A percentile compares a stretch with the other conserved stretches of the same genome.
Evolutionary conservation across 352 stramenopile genomes (phyloP).

Genomic region (Pythium insidiosum): DNA sequence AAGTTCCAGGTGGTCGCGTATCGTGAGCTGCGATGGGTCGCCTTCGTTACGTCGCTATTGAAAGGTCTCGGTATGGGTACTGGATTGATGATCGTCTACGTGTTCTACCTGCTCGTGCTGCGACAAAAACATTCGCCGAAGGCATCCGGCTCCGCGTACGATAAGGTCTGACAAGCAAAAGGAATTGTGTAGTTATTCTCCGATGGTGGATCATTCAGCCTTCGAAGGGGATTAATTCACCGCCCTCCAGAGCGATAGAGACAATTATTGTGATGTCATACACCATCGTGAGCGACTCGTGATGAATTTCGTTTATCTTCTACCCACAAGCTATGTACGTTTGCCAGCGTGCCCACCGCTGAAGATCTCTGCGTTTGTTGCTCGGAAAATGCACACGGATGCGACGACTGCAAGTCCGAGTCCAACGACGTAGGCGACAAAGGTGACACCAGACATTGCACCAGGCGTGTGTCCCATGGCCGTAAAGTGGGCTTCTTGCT

Average conservation of each 20-base stretch:
- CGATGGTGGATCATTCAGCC: not conserved
- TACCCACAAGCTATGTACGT: too few relatives aligned
- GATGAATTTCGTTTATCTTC: too few relatives aligned
- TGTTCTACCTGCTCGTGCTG: conserved; percentile 71
- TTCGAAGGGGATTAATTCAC: too few relatives aligned
- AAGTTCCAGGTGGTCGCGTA: conserved; percentile 81
- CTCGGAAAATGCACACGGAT: conserved; percentile 52
- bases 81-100: conserved; percentile 76
- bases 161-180: conserved; percentile 54
- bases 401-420: conserved; percentile 35
- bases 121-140: conserved; percentile 34
- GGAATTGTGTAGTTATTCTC: conserved; percentile 1
- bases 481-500: conserved; percentile 16
- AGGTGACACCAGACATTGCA: not conserved
- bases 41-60: conserved; percentile 74
- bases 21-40: conserved; percentile 70
- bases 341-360: not conserved
- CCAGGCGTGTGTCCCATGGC: not conserved
- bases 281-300: too few relatives aligned
- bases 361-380: conserved; percentile 30
- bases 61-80: conserved; percentile 65
- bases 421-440: conserved; percentile 20
- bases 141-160: conserved; percentile 38
- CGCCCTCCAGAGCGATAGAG: too few relatives aligned
- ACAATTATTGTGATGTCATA: too few relatives aligned